Percentiles rank a stretch among this genome's conserved stretches.
phyloP scores from a whole-genome alignment of 768 basidiomycete genomes.

The Leccinum ochraceum region DNA sequence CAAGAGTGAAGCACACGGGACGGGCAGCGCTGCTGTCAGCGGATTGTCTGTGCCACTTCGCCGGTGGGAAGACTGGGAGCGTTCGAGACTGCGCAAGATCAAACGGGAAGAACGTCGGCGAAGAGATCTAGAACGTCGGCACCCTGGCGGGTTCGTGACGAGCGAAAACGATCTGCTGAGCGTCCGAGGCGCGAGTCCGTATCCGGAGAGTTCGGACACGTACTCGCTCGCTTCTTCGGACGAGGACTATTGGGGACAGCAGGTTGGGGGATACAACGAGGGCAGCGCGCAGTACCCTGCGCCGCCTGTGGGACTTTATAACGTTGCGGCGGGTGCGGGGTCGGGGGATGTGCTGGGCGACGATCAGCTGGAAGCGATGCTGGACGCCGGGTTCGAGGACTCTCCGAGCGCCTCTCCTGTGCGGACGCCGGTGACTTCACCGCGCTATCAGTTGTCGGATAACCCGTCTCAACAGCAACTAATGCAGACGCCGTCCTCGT shows the following conservation, averaged over 20 bases:
- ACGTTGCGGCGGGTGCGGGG: slow-evolving; percentile 32
- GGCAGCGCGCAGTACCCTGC: slow-evolving; percentile 75
- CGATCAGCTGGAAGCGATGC: slow-evolving; percentile 87
- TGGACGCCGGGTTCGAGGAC: slow-evolving; percentile 84
- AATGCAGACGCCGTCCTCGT: slow-evolving; percentile 33
- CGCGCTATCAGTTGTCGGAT: slow-evolving; percentile 68
- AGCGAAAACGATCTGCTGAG: slow-evolving; percentile 65
- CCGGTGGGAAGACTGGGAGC: slow-evolving; percentile 99
- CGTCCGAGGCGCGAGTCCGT: slow-evolving; percentile 60
- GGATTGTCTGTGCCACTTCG: slow-evolving; percentile 80
- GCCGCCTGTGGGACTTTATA: slow-evolving; percentile 74
- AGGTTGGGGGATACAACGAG: slow-evolving; percentile 97
- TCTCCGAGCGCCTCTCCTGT: slow-evolving; percentile 53
- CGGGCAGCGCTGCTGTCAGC: slow-evolving; percentile 51
- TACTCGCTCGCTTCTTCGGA: slow-evolving; percentile 83
- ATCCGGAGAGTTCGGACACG: slow-evolving; percentile 76
- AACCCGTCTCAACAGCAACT: slow-evolving; percentile 39
- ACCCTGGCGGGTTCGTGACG: slow-evolving; percentile 65
- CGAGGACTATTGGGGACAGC: slow-evolving; percentile 93
- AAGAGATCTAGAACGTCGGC: slow-evolving; percentile 76
- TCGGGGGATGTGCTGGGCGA: slow-evolving; percentile 52
- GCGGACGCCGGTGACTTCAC: slow-evolving; percentile 33
- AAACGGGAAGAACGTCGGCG: slow-evolving; percentile 83
- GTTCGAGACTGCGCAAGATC: slow-evolving; percentile 88
- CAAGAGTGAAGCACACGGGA: slow-evolving; percentile 77